Base-by-base conservation (phyloP, 768 basidiomycete species). In the Trametopsis cervina region DNA sequence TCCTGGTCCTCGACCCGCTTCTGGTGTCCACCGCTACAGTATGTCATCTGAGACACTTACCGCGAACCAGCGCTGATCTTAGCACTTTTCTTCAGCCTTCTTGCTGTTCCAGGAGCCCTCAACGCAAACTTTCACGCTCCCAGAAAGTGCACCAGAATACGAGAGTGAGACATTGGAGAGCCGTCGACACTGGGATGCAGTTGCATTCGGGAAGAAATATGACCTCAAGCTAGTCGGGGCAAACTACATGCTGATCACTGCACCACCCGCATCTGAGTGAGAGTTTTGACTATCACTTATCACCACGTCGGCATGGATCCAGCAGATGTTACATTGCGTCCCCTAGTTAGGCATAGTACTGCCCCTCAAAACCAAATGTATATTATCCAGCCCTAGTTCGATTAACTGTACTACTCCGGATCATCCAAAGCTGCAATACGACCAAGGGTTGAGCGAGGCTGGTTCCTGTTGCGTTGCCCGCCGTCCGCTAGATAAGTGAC, bases 11-110 rank as follows among this genome's bases (percentile, higher is more conserved):
- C 72, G 73, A 6, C 70, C 70, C 2, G 75, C 72, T 5, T 73
- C 73, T 13, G 78, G 78, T 0, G 54, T 71, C 11, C 81, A 83
- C 53, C 69, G 82, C 51, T 83, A 83, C 51, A 69, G 82, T 81
- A 42, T 50, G 69, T 52, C 13, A 3, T 26, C 15, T 33, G 4
- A 13, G 24, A 29, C 23, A 4, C 17, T 13, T 27, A 18, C 27
- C n/a, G 37, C n/a, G 15, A 21, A 43, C 29, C 9, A 33, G 21
- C 25, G 6, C 27, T 29, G 24, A 21, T 36, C 13, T 18, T 38
- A 10, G 26, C 11, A 15, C 4, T 2, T 11, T 15, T 18, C 18
- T 39, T 4, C 21, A 72, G 82, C 71, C 11, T 78, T 84, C 60
- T 62, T 84, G 6, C 67, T 84, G 7, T 84, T 78, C 56, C 69